Evolutionary conservation across 345 rosid genomes (phyloP).

Genomic region (Pistacia integerrima): DNA sequence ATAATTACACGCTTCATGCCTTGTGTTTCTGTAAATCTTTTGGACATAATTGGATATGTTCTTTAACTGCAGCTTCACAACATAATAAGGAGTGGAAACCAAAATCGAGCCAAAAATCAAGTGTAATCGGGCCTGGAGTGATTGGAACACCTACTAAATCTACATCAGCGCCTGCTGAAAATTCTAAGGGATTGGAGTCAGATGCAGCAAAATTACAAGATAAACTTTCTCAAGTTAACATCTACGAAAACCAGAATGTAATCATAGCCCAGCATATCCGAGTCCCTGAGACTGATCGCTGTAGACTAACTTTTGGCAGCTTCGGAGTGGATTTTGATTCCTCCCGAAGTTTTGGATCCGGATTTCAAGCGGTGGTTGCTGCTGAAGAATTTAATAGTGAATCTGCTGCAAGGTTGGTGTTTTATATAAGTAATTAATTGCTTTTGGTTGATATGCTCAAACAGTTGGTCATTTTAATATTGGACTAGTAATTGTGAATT

Average conservation of each 20-base stretch:
- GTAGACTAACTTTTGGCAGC: slow-evolving; percentile 81
- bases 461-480: neutral
- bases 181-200: slow-evolving; percentile 47
- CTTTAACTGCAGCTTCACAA: slow-evolving; percentile 50
- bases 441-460: neutral
- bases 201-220: slow-evolving; percentile 53
- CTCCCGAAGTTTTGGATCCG: slow-evolving; percentile 38
- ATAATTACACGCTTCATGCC: neutral
- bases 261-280: slow-evolving; percentile 86
- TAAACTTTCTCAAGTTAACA: slow-evolving; percentile 44
- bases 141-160: slow-evolving; percentile 68
- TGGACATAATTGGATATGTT: slow-evolving; percentile 1
- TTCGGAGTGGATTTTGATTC: slow-evolving; percentile 65
- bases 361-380: slow-evolving; percentile 36
- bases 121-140: slow-evolving; percentile 50
- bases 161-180: slow-evolving; percentile 41
- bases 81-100: slow-evolving; percentile 91
- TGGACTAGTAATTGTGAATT: neutral
- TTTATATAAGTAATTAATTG: slow-evolving; percentile 13
- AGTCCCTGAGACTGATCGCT: slow-evolving; percentile 78
- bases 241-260: slow-evolving; percentile 66
- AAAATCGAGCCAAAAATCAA: slow-evolving; percentile 65
- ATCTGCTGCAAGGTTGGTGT: slow-evolving; percentile 57
- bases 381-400: slow-evolving; percentile 52
- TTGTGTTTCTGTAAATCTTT: slow-evolving; percentile 5